A percentile compares a stretch with the other conserved stretches of the same genome.
Conservation (phyloP, 2,329 filamentous ascomycete species). For the Colletotrichum gigasporum region DNA sequence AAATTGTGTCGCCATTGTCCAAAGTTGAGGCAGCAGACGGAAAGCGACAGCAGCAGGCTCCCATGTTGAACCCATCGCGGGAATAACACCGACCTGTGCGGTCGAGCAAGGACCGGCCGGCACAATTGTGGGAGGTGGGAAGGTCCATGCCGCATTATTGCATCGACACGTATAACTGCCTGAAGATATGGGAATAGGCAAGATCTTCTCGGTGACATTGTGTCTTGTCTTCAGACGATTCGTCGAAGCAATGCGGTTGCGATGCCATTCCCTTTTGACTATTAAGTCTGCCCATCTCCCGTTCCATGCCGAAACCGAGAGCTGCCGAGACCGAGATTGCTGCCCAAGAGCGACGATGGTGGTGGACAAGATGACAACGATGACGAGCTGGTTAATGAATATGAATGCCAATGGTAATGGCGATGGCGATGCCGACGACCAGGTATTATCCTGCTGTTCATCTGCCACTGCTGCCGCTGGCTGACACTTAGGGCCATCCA, state of each 20-base stretch:
- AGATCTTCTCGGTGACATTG: background rate
- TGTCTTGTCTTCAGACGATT: background rate
- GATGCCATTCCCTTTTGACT: background rate
- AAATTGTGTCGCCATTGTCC: background rate
- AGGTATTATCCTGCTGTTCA: background rate
- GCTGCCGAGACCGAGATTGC: background rate
- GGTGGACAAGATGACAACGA: no score
- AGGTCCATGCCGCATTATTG: background rate
- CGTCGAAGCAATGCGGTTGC: background rate
- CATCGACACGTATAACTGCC: background rate
- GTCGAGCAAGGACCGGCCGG: background rate
- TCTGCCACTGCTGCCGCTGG: background rate
- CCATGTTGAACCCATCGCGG: background rate
- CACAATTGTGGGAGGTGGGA: background rate
- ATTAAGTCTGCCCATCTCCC: no score
- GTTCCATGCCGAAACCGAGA: no score
- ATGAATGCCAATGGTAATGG: background rate
- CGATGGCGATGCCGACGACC: background rate
- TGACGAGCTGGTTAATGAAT: no score
- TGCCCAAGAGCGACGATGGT: no score
- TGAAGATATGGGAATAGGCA: background rate
- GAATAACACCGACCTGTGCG: background rate
- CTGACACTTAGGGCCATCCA: background rate
- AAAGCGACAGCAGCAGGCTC: background rate
- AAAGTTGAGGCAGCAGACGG: conserved; percentile 6